Base-by-base conservation (phyloP, 768 basidiomycete genomes). In the Suillus fuscotomentosus region DNA sequence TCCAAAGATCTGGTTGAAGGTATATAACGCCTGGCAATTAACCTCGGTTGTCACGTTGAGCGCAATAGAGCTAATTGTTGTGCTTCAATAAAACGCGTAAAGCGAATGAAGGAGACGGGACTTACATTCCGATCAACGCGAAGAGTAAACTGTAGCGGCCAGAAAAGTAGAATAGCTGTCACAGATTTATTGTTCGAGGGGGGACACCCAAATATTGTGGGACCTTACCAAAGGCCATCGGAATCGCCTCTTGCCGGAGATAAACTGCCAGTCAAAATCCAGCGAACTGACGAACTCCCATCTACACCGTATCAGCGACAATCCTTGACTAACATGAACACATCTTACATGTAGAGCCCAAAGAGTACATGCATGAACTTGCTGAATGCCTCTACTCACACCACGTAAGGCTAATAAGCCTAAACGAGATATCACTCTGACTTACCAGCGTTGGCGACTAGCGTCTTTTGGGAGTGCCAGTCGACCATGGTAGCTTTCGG, bases 101-200 rank as follows among this genome's bases (percentile, higher is more conserved):
- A 47, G 38, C 6, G 15, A 57, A 41, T 60, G 20, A 39, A 42
- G 60, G 60, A 38, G 5, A 42, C 24, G 14, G 20, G 3, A 76
- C 88, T 70, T 68, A 90, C 89, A 91, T 88, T 70, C 89, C 89
- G 62, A 89, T 79, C 65, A 90, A 74, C 3, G 89, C 86, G 66
- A 89, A 80, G 7, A 91, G 74, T 43, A 90, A 74, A 69, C 80
- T 83, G 71, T 90, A 91, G 60, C 89, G 84, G 67, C 88, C 86
- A 54, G 86, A 73, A 73, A 91, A 90, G 73, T 91, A 91, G 71
- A 89, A 89, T 53, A 82, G 75, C 88, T 90, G 63, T 3, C 6
- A 48, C 22, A 47, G 22, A 24, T 63, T 20, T 27, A 66, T 42
- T 63, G 15, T 61, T 42, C 39, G 55, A 31, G 43, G 47, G 17